Conservation (phyloP, 163 green algal genomes). For the Coccomyxa subellipsoidea region DNA sequence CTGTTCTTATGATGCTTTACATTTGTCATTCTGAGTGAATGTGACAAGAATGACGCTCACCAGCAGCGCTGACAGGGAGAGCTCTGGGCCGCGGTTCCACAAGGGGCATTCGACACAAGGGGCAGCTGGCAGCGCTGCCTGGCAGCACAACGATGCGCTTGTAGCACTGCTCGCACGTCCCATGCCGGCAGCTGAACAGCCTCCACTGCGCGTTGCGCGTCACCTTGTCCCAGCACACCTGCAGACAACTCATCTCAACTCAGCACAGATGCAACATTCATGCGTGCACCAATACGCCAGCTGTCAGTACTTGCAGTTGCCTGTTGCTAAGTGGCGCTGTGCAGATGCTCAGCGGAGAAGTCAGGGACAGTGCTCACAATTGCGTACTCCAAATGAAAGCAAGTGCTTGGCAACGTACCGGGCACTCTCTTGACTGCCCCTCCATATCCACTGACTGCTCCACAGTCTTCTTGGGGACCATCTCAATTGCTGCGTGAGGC, state of each 20-base stretch:
- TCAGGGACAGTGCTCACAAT: too few relatives aligned
- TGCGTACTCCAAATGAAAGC: neutral
- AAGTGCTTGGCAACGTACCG: neutral
- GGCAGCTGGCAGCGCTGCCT: neutral
- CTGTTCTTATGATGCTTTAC: too few relatives aligned
- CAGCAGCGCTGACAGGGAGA: neutral
- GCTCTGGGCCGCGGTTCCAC: neutral
- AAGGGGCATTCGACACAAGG: neutral
- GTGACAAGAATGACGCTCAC: neutral
- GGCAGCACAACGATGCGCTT: neutral
- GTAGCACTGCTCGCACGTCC: neutral
- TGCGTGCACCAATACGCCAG: too few relatives aligned
- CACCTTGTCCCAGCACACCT: constrained; percentile 4
- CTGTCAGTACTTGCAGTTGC: too few relatives aligned
- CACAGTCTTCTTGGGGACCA: constrained; percentile 4
- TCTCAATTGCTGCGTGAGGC: neutral
- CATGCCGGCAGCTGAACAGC: neutral
- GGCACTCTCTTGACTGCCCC: neutral
- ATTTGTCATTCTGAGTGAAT: too few relatives aligned
- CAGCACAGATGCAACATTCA: too few relatives aligned
- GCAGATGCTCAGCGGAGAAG: too few relatives aligned
- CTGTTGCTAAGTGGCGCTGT: too few relatives aligned
- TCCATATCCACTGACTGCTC: neutral
- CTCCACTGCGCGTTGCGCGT: neutral
- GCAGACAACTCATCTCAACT: neutral